phyloP scores from a whole-genome alignment of 2,329 filamentous ascomycete species.

The Sordariomycetes sp. region DNA sequence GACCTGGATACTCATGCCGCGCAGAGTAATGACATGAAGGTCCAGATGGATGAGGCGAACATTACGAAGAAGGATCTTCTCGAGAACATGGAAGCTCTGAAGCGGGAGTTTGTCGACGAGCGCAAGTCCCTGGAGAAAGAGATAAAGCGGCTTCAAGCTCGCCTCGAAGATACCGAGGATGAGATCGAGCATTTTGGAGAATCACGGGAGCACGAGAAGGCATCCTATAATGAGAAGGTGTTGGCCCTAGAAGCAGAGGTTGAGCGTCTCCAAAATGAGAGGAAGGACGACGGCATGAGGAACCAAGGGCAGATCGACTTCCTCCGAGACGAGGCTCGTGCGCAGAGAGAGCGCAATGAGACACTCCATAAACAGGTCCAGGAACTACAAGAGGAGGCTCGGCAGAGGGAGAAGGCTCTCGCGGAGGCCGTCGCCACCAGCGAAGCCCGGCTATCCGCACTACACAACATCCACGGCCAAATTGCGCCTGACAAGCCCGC shows the following conservation, averaged over 20 bases:
- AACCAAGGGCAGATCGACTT: slow-evolving; percentile 49
- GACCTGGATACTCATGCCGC: slow-evolving; percentile 47
- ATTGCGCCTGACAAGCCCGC: slow-evolving; percentile 37
- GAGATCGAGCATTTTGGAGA: slow-evolving; percentile 77
- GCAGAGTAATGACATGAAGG: slow-evolving; percentile 48
- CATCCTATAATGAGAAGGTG: slow-evolving; percentile 53
- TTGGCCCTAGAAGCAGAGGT: slow-evolving; percentile 59
- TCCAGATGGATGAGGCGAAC: slow-evolving; percentile 70
- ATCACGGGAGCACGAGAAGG: slow-evolving; percentile 71
- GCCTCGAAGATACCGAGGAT: slow-evolving; percentile 80
- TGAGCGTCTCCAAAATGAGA: slow-evolving; percentile 44
- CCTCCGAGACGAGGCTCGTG: slow-evolving; percentile 43
- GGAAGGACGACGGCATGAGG: slow-evolving; percentile 42
- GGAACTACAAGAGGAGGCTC: slow-evolving; percentile 37
- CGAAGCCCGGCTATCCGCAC: slow-evolving; percentile 34
- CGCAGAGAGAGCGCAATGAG: slow-evolving; percentile 46
- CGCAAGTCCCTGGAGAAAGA: slow-evolving; percentile 73
- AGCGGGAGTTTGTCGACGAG: slow-evolving; percentile 78
- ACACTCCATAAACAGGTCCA: slow-evolving; percentile 44
- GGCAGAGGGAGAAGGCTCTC: slow-evolving; percentile 34
- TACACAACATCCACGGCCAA: slow-evolving; percentile 46
- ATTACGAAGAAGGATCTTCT: slow-evolving; percentile 90
- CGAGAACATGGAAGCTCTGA: slow-evolving; percentile 85
- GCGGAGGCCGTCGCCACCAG: slow-evolving; percentile 35
- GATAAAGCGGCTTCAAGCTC: slow-evolving; percentile 60